Evolutionary conservation across 2,329 filamentous ascomycete genomes (phyloP).

Genomic region (Colletotrichum theobromicola): DNA sequence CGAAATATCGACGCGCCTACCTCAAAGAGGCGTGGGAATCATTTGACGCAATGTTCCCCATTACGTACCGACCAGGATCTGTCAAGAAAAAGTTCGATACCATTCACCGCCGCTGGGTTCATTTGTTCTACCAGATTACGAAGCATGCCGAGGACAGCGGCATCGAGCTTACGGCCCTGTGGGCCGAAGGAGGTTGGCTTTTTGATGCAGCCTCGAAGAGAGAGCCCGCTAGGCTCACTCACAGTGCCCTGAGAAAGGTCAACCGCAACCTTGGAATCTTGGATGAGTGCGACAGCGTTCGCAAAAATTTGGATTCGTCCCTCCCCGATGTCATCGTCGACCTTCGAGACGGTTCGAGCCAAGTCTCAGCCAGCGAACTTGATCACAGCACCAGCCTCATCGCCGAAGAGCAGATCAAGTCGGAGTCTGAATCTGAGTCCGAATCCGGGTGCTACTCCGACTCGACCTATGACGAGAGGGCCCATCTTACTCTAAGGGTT

Average conservation of each 20-base stretch:
- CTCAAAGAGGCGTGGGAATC: neutral
- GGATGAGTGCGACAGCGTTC: neutral
- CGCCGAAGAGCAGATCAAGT: neutral
- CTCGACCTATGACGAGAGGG: neutral
- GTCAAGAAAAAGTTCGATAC: neutral
- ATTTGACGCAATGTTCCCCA: neutral
- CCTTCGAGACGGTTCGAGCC: neutral
- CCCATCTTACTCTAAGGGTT: neutral
- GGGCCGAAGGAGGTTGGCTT: neutral
- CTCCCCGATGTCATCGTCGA: neutral
- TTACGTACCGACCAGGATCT: neutral
- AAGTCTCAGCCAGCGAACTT: neutral
- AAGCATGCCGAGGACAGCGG: neutral
- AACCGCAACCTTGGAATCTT: neutral
- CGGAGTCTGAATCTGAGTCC: neutral
- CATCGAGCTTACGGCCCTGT: neutral
- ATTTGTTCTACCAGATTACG: neutral
- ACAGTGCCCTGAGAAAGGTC: neutral
- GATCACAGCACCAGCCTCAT: neutral
- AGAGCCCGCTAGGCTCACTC: neutral
- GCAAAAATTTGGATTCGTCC: neutral
- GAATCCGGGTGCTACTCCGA: neutral
- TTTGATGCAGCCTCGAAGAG: neutral
- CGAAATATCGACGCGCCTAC: neutral
- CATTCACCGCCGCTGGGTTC: neutral